Conservation (phyloP, 2,329 filamentous ascomycete species). For the Alternaria sp. region DNA sequence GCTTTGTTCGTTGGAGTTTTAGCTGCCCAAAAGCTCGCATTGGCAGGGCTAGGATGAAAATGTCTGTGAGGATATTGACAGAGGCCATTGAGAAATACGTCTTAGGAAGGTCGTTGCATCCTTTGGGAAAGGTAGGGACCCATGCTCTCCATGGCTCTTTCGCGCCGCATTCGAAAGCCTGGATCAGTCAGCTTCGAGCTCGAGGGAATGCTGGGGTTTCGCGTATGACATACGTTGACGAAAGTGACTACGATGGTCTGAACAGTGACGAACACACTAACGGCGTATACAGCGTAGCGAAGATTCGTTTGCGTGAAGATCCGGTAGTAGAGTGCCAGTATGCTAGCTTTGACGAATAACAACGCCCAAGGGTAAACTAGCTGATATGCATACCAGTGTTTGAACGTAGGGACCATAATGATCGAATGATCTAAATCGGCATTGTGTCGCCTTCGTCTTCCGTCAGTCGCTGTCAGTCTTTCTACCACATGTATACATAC, state of each 20-base stretch:
- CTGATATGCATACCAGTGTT: constrained; percentile 32
- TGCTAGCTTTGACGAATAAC: constrained; percentile 33
- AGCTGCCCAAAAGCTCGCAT: constrained; percentile 27
- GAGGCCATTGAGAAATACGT: constrained; percentile 32
- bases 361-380: constrained; percentile 33
- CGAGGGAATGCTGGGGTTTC: background rate
- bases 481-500: background rate
- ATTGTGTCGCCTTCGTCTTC: background rate
- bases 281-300: constrained; percentile 14
- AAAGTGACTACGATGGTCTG: constrained; percentile 24
- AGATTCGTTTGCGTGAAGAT: constrained; percentile 28
- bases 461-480: background rate
- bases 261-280: constrained; percentile 15
- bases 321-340: constrained; percentile 34
- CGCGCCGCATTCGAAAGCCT: constrained; percentile 33
- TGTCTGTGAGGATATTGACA: constrained; percentile 31
- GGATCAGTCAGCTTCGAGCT: background rate
- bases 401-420: background rate
- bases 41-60: constrained; percentile 29
- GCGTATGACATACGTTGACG: constrained; percentile 21
- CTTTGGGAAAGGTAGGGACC: constrained; percentile 28
- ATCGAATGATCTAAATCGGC: background rate
- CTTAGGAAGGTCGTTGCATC: constrained; percentile 29
- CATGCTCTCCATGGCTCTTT: constrained; percentile 24
- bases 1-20: constrained; percentile 25